Base-by-base conservation (phyloP, 805 yeast genomes). In the Blastobotrys robertii region DNA sequence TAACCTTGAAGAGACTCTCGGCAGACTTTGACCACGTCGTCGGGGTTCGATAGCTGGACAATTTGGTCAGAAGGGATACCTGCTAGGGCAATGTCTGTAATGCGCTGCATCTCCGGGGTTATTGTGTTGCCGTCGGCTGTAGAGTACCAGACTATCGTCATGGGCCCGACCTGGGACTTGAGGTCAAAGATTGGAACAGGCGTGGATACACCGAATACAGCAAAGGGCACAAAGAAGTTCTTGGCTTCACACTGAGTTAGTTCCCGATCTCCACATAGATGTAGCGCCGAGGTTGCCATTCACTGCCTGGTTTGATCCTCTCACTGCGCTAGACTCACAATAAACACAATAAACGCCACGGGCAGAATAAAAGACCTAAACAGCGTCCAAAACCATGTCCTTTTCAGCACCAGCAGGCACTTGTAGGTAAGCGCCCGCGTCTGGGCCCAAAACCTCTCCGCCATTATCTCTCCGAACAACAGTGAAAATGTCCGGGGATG, bases 341-440 rank as follows among this genome's bases (percentile, higher is more conserved):
- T 50, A 29, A 60, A 56, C 42, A 59, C 49, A 39, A 59, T 53
- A 35, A 50, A 60, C 6, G 57, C 62, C 8, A 61, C 47, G 1
- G 66, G 66, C 10, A 62, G 44, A 4, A 58, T 34, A 22, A 56
- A 49, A 1, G 64, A 52, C 38, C 66, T 47, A 45, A 62, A 55
- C 11, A 57, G 25, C 8, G 62, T 59, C 58, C 58, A 56, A 45
- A 51, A 52, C 62, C 62, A 59, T 10, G 53, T 42, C 30, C 64
- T 42, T 12, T 16, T 35, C 38, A 35, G 28, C 30, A 35, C 10
- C n/a, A 35, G 13, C 19, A 35, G 28, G 11, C 30, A 16, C 19
- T 35, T 35, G 14, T 35, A 14, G 5, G 30, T 35, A 13, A 35
- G 38, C 28, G 38, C 19, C 28, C 30, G n/a, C 11, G 19, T 35